These are phyloP conservation scores for Aphanocladium album DNA, from an alignment of 2,329 filamentous ascomycete species.

Conservation along the genomic window DNA sequence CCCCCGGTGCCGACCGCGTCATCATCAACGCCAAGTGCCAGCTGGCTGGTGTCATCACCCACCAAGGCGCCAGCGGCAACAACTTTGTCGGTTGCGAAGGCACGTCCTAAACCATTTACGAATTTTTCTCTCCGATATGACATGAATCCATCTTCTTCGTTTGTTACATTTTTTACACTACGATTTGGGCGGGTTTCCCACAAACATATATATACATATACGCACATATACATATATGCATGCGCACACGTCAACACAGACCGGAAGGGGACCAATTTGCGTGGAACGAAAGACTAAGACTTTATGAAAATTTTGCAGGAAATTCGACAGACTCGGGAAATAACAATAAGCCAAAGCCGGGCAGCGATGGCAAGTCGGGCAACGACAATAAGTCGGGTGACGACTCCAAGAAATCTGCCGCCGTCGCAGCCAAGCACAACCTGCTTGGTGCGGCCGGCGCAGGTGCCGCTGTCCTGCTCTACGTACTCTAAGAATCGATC, in stretches of 20 bases:
- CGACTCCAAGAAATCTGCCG: neutral
- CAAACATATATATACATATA: neutral
- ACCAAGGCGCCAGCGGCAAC: conserved; percentile 58
- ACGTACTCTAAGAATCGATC: conserved; percentile 9
- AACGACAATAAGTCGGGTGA: conserved; percentile 1
- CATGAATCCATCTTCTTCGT: neutral
- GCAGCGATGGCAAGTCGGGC: conserved; percentile 1
- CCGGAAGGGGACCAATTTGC: neutral
- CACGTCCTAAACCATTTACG: conserved; percentile 20
- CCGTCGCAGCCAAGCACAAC: neutral
- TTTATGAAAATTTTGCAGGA: conserved; percentile 10
- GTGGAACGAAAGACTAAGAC: conserved; percentile 10
- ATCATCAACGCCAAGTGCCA: conserved; percentile 51
- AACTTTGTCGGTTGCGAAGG: conserved; percentile 53
- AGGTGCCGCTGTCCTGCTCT: conserved; percentile 4
- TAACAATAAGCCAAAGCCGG: neutral
- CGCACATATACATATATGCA: neutral
- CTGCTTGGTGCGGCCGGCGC: conserved; percentile 3
- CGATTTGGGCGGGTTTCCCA: conserved; percentile 4
- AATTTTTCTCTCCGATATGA: neutral
- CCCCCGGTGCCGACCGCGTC: conserved; percentile 58
- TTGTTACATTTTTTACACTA: conserved; percentile 4
- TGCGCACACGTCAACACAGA: neutral
- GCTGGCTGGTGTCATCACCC: conserved; percentile 58
- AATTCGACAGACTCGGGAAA: neutral